phyloP scores from a whole-genome alignment of 768 basidiomycete genomes.

The Cytidiella melzeri region DNA sequence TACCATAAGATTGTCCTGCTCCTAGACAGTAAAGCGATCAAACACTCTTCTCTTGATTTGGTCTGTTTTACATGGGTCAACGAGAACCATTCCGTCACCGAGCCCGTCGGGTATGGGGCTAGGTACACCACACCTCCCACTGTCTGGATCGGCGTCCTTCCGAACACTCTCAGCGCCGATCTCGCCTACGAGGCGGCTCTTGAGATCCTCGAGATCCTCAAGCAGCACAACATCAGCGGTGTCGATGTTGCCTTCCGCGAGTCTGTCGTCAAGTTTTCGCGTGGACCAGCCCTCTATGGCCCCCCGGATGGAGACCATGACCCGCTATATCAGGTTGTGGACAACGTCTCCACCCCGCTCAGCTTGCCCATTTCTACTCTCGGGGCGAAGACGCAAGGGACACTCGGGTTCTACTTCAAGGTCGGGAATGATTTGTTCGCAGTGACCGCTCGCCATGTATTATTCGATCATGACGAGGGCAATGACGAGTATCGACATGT shows the following conservation, averaged over 20 bases:
- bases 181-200: slow-evolving; percentile 13
- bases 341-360: slow-evolving; percentile 27
- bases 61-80: slow-evolving; percentile 13
- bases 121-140: slow-evolving; percentile 13
- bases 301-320: slow-evolving; percentile 18
- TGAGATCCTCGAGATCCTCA: slow-evolving; percentile 16
- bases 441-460: slow-evolving; percentile 29
- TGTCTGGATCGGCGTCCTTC: slow-evolving; percentile 23
- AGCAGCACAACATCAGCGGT: slow-evolving; percentile 11
- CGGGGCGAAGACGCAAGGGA: slow-evolving; percentile 34
- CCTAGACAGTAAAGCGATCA: slow-evolving; percentile 10
- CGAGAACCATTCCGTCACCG: no score
- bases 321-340: slow-evolving; percentile 28
- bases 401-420: slow-evolving; percentile 31
- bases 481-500: slow-evolving; percentile 18
- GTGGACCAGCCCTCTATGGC: slow-evolving; percentile 15
- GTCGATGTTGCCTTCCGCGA: slow-evolving; percentile 21
- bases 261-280: slow-evolving; percentile 7
- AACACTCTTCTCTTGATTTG: slow-evolving; percentile 12
- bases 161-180: slow-evolving; percentile 17
- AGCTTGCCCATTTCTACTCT: slow-evolving; percentile 32
- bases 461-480: slow-evolving; percentile 20
- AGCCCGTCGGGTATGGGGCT: slow-evolving; percentile 6
- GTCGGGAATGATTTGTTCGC: slow-evolving; percentile 26
- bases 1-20: slow-evolving; percentile 12